phyloP scores from a whole-genome alignment of 768 basidiomycete species.

The Mycena chlorophos region DNA sequence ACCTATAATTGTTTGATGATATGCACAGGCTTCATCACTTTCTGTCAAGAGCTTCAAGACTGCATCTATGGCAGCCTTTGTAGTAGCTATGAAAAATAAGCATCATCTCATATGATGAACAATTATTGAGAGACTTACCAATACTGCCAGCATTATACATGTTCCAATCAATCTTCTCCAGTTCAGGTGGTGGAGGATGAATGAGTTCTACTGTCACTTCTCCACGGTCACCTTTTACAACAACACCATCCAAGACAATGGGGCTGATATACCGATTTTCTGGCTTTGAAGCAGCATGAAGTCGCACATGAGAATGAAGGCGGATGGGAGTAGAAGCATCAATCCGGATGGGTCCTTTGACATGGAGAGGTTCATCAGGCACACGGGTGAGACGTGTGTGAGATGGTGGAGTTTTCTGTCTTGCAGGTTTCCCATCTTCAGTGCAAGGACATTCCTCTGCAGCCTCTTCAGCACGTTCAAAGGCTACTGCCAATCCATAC shows the following conservation, averaged over 20 bases:
- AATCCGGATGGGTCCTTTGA: slow-evolving; percentile 56
- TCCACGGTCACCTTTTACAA: slow-evolving; percentile 52
- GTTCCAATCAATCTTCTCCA: slow-evolving; percentile 60
- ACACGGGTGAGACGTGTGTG: slow-evolving; percentile 41
- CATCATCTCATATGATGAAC: background rate
- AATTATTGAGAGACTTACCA: slow-evolving; percentile 36
- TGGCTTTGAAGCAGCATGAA: slow-evolving; percentile 57
- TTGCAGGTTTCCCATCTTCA: slow-evolving; percentile 54
- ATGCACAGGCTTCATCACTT: slow-evolving; percentile 45
- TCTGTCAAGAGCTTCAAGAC: slow-evolving; percentile 48
- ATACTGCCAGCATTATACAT: slow-evolving; percentile 63
- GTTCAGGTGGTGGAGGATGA: slow-evolving; percentile 63
- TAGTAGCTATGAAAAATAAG: slow-evolving; percentile 46
- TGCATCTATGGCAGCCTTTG: slow-evolving; percentile 67
- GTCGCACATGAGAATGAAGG: slow-evolving; percentile 65
- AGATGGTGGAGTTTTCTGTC: slow-evolving; percentile 44
- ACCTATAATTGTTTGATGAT: slow-evolving; percentile 51
- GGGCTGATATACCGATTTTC: slow-evolving; percentile 48
- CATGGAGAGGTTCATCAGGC: slow-evolving; percentile 36
- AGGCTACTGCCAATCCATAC: slow-evolving; percentile 55
- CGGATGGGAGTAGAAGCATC: slow-evolving; percentile 51
- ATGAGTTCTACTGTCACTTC: slow-evolving; percentile 55
- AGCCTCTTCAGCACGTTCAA: slow-evolving; percentile 68
- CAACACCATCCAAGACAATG: slow-evolving; percentile 59
- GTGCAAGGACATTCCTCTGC: slow-evolving; percentile 67